These are phyloP conservation scores for Sugiyamaella americana DNA, from an alignment of 805 yeast species.

Conservation along the genomic window DNA sequence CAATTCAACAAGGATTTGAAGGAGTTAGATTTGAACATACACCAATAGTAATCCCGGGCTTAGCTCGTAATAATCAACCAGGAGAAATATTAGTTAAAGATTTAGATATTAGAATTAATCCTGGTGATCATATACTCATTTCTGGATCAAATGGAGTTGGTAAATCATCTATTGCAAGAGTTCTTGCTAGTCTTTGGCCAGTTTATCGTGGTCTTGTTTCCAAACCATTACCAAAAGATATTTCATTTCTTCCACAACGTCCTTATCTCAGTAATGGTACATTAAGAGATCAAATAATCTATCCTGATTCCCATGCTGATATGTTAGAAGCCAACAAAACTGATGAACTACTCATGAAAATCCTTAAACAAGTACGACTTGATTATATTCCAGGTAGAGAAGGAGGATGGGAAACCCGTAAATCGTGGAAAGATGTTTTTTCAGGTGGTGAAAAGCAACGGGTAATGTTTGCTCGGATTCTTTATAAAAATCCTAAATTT, in stretches of 20 bases:
- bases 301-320: conserved; percentile 73
- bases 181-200: conserved; percentile 90
- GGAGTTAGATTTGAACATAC: conserved; percentile 81
- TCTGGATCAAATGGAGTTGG: conserved; percentile 89
- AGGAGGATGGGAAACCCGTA: conserved; percentile 41
- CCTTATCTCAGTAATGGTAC: conserved; percentile 78
- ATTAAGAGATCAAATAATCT: conserved; percentile 83
- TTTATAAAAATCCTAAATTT: conserved; percentile 74
- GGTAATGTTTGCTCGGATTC: conserved; percentile 76
- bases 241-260: conserved; percentile 77
- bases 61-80: conserved; percentile 27
- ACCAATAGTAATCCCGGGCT: conserved; percentile 69
- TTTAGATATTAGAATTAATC: conserved; percentile 54
- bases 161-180: conserved; percentile 76
- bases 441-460: conserved; percentile 97
- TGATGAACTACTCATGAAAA: conserved; percentile 62
- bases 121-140: conserved; percentile 66
- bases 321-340: conserved; percentile 66
- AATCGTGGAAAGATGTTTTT: conserved; percentile 85
- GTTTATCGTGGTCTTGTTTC: conserved; percentile 75
- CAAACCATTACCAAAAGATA: conserved; percentile 59
- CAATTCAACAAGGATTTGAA: conserved; percentile 66
- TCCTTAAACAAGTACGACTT: conserved; percentile 68
- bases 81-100: conserved; percentile 58
- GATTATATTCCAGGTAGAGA: conserved; percentile 71